phyloP scores from a whole-genome alignment of 139 green algal species.

The Mychonastes homosphaera region DNA sequence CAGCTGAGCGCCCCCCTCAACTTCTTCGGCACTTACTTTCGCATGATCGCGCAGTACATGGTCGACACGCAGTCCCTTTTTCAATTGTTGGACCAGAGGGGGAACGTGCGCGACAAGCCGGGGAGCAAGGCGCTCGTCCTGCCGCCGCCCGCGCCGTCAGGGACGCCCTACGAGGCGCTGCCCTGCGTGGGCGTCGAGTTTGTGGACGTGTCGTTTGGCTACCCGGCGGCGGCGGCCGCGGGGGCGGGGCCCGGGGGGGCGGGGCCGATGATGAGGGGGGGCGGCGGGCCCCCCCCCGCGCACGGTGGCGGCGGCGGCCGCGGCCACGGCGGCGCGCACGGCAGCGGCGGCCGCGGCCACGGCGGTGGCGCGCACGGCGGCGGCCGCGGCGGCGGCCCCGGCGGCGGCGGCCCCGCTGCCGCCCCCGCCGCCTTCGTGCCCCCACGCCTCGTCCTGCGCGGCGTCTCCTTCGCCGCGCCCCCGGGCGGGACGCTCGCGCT shows the following conservation, averaged over 20 bases:
- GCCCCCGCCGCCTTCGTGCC: not conserved
- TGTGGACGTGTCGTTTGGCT: constrained; percentile 54
- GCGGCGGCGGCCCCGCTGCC: no score
- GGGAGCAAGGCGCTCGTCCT: constrained; percentile 40
- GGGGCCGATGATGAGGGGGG: no score
- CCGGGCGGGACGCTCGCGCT: constrained; percentile 59
- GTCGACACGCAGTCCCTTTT: constrained; percentile 77
- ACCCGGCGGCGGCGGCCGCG: constrained; percentile 20
- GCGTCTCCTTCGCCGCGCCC: constrained; percentile 46
- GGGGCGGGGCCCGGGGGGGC: no score
- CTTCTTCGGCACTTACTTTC: constrained; percentile 47
- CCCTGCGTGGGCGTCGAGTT: no score
- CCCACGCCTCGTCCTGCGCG: constrained; percentile 30
- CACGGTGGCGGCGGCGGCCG: no score
- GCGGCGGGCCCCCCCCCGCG: no score
- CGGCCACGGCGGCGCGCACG: no score
- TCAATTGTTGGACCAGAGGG: constrained; percentile 32
- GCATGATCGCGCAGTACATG: constrained; percentile 51
- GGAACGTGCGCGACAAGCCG: constrained; percentile 41
- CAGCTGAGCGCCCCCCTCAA: constrained; percentile 75
- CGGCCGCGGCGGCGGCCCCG: no score
- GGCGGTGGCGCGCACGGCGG: no score
- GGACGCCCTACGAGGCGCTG: no score
- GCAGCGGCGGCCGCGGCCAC: no score
- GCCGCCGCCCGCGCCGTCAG: not conserved